A percentile compares a stretch with the other conserved stretches of the same genome.
phyloP scores from a whole-genome alignment of 140 eudicot species.

The Cichorium intybus region DNA sequence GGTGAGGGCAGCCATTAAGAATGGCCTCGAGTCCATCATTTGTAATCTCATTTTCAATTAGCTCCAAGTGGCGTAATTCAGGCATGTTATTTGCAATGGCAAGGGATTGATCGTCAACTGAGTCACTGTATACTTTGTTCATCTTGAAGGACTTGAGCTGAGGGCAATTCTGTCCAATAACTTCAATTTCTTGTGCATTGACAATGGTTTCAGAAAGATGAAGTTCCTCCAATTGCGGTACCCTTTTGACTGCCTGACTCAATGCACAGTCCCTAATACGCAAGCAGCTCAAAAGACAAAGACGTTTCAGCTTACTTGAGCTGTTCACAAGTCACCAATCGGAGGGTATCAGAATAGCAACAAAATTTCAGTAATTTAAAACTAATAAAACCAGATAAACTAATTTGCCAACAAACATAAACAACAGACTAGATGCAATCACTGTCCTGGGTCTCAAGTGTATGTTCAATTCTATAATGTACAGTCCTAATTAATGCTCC shows the following conservation, averaged over 20 bases:
- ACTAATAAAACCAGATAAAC: too few relatives aligned
- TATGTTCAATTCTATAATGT: not conserved
- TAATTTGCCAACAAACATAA: too few relatives aligned
- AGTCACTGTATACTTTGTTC: slow-evolving; percentile 19
- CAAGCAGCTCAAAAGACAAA: slow-evolving; percentile 36
- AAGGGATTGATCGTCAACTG: slow-evolving; percentile 36
- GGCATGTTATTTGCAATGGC: slow-evolving; percentile 67
- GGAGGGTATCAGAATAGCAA: not conserved
- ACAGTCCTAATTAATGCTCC: too few relatives aligned
- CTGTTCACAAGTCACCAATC: slow-evolving; percentile 28
- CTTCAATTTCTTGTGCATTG: slow-evolving; percentile 29
- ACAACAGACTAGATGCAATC: too few relatives aligned
- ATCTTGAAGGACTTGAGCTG: slow-evolving; percentile 49
- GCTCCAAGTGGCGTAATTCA: slow-evolving; percentile 45
- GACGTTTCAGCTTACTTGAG: slow-evolving; percentile 38
- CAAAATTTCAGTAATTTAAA: not conserved
- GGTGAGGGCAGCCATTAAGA: slow-evolving; percentile 51
- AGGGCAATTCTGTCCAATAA: slow-evolving; percentile 42
- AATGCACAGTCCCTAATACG: slow-evolving; percentile 21
- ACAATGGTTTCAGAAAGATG: slow-evolving; percentile 31
- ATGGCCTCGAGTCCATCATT: slow-evolving; percentile 50
- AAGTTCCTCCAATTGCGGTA: too few relatives aligned
- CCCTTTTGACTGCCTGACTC: slow-evolving; percentile 23
- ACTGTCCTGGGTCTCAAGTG: not conserved
- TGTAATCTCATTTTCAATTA: slow-evolving; percentile 49